These are phyloP conservation scores for Dalbergia cultrata DNA, from an alignment of 306 rosid species.

Conservation along the genomic window DNA sequence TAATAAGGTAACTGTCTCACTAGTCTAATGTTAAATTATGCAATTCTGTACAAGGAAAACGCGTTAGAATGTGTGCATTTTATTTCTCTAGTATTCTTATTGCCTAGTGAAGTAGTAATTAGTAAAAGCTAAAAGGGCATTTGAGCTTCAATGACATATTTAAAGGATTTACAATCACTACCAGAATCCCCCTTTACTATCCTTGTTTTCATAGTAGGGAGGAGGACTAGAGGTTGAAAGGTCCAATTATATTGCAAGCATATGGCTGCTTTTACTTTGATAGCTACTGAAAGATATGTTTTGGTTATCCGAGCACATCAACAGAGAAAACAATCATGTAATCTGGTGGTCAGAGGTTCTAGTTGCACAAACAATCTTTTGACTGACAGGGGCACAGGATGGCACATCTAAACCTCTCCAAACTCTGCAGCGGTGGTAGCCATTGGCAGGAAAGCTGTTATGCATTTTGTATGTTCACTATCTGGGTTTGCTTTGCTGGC, in stretches of 20 bases:
- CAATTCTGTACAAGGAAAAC: slow-evolving; percentile 14
- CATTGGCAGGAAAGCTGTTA: neutral
- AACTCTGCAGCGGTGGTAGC: neutral
- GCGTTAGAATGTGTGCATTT: slow-evolving; percentile 7
- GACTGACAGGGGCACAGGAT: neutral
- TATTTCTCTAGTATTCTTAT: neutral
- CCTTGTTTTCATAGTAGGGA: neutral
- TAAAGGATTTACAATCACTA: neutral
- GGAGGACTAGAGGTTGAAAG: neutral
- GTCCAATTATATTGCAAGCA: neutral
- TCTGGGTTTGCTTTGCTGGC: too few relatives aligned
- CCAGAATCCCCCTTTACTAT: slow-evolving; percentile 1
- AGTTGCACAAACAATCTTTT: neutral
- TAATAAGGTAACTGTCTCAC: neutral
- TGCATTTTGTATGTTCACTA: neutral
- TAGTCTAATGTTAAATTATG: neutral
- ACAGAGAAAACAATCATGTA: neutral
- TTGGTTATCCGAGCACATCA: neutral
- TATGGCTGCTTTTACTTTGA: neutral
- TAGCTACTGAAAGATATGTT: neutral
- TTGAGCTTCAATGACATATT: neutral
- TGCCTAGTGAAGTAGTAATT: neutral
- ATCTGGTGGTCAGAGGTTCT: neutral
- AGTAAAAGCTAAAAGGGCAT: neutral
- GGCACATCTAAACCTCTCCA: neutral